A percentile compares a stretch with the other conserved stretches of the same genome.
phyloP scores from a whole-genome alignment of 140 eudicot species.

The Cichorium intybus region DNA sequence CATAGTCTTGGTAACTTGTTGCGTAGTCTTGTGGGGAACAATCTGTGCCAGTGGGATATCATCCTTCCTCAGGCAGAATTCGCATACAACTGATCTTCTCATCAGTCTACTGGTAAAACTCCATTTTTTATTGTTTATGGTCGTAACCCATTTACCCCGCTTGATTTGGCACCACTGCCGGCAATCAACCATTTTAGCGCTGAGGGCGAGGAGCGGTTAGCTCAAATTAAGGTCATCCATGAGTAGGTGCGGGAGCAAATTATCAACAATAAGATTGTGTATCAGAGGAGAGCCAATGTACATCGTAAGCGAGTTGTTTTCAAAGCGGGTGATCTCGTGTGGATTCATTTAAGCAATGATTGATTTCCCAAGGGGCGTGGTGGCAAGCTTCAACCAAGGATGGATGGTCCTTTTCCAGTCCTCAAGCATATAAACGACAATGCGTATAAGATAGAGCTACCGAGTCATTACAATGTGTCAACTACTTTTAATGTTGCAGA shows the following conservation, averaged over 20 bases:
- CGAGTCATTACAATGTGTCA: too few relatives aligned
- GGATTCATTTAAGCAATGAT: background rate
- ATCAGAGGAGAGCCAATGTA: background rate
- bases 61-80: background rate
- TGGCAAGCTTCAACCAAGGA: background rate
- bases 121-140: background rate
- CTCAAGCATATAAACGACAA: too few relatives aligned
- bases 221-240: background rate
- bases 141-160: background rate
- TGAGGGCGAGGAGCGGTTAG: background rate
- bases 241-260: background rate
- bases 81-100: background rate
- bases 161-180: background rate
- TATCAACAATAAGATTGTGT: background rate
- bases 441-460: background rate
- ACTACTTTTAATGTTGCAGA: too few relatives aligned
- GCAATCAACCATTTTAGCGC: background rate
- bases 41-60: background rate
- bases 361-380: background rate
- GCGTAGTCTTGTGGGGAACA: background rate
- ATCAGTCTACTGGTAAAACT: background rate
- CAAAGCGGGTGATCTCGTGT: background rate
- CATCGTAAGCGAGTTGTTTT: background rate
- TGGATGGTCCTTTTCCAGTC: background rate
- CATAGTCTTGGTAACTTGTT: background rate